Evolutionary conservation across 2,329 filamentous ascomycete species (phyloP), one percentile per base, ranked within the genome.

Genomic region (Fonsecaea nubica): DNA sequence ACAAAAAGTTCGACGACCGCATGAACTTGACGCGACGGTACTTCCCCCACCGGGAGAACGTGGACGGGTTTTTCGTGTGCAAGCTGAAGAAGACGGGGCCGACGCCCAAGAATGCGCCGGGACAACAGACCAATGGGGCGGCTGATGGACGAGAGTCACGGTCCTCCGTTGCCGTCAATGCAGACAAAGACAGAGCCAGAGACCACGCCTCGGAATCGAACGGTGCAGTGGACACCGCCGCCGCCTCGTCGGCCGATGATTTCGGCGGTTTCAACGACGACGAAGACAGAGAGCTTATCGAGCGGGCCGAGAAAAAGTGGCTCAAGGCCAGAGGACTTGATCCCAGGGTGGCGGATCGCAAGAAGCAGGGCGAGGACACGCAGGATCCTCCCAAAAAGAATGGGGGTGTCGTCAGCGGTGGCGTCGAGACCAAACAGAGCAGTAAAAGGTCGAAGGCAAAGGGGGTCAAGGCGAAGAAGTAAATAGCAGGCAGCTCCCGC

Each of bases 1-100:
- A 93, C 80, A 98, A 98, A 85, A 88, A 87, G 66, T 99, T 99
- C 80, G 91, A 96, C 76, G 86, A 90, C 5, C 91, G 87, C 72
- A 87, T 99, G 83, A 91, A 90, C 75, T 83, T 93, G 77, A 93
- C 93, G 15, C 85, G 92, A 71, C 85, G 93, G 64, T 97, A 92
- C 83, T 97, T 96, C 80, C 92, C 93, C 0, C 92, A 97, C 77
- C 87, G 90, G 21, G 92, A 95, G 83, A 97, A 97, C 81, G 93
- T 99, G 38, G 95, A 98, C 78, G 95, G 95, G 71, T 99, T 99
- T 88, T 99, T 93, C 77, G 95, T 99, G 68, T 92, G 93, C 75
- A 99, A 99, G 80, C 91, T 99, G 81, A 93, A 96, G 80, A 99
- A 99, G 85, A 87, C 87, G 15, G 94, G 88, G 0, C 90, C 92